Base-by-base conservation (phyloP, 1,139 yeast genomes). In the Geotrichum histeridarum region DNA sequence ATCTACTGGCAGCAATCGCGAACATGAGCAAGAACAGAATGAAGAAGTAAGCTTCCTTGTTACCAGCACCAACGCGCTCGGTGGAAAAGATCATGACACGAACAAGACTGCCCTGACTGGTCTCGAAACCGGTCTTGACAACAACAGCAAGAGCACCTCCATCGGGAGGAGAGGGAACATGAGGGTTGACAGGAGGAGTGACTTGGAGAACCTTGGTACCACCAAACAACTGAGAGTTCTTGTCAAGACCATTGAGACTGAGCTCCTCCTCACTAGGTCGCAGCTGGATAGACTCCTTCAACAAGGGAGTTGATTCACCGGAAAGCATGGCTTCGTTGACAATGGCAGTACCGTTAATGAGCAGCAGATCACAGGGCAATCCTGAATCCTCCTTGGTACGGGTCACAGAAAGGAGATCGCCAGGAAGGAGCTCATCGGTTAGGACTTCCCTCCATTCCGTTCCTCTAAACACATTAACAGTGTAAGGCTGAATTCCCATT, bases 321-420 rank as follows among this genome's bases (percentile, higher is more conserved):
- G 96, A 87, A 58, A 91, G 82, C 98, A 91, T 91, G 36, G 98
- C 98, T 75, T 91, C 99, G 67, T 91, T 91, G 48, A 91, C 95
- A 68, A 91, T 91, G 57, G 94, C 94, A 44, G 95, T 77, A 50
- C 98, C 98, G 64, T 85, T 91, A 52, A 89, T 72, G 53, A 93
- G 77, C 46, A 93, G 73, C 73, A 93, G 74, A 70, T 93, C 99
- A 76, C 99, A 93, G n/a, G 99, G 98, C 54, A 93, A 75, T 1
- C 98, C 97, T 62, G 87, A 81, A 53, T 90, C 98, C 54, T 93
- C 99, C 57, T 77, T 83, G 14, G 96, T 86, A 73, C 99, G 84
- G 14, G 86, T 81, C 52, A 93, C 77, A 6, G 97, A 89, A 32
- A 93, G 91, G 59, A 93, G 69, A 72, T 93, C 99, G 64, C 95